phyloP scores from a whole-genome alignment of 441 rosid genomes.

The Aquilaria agallochum region DNA sequence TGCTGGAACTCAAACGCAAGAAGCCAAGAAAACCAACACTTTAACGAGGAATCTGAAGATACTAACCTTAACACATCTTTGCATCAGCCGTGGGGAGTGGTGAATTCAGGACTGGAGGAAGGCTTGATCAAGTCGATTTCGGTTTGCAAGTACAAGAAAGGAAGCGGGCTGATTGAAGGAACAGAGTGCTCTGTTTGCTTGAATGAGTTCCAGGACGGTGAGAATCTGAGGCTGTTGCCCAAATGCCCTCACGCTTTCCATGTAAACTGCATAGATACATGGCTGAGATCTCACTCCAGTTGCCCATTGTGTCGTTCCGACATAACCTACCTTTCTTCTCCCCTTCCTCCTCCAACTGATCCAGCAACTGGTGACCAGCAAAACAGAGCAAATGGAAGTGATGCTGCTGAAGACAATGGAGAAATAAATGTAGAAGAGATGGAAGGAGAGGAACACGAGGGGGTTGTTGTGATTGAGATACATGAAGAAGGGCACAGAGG shows the following conservation, averaged over 20 bases:
- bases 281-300: constrained; percentile 83
- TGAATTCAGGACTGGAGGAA: constrained; percentile 61
- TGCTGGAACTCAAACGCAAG: constrained; percentile 34
- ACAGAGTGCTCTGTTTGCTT: constrained; percentile 88
- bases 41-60: constrained; percentile 31
- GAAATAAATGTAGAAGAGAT: constrained; percentile 12
- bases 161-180: constrained; percentile 51
- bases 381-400: neutral
- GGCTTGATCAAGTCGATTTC: constrained; percentile 65
- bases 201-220: constrained; percentile 73
- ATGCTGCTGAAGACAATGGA: constrained; percentile 20
- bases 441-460: neutral
- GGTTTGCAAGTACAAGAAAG: constrained; percentile 56
- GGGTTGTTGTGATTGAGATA: constrained; percentile 31
- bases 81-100: constrained; percentile 53
- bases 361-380: neutral
- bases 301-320: constrained; percentile 91
- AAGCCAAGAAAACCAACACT: constrained; percentile 27
- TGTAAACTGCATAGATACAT: constrained; percentile 77
- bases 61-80: constrained; percentile 30
- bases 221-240: constrained; percentile 76
- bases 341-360: constrained; percentile 22
- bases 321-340: constrained; percentile 25
- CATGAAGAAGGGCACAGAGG: constrained; percentile 21
- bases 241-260: constrained; percentile 86